Evolutionary conservation across 2,329 filamentous ascomycete genomes (phyloP), one percentile per base, ranked within the genome.

Genomic region (Coniochaeta sp.): DNA sequence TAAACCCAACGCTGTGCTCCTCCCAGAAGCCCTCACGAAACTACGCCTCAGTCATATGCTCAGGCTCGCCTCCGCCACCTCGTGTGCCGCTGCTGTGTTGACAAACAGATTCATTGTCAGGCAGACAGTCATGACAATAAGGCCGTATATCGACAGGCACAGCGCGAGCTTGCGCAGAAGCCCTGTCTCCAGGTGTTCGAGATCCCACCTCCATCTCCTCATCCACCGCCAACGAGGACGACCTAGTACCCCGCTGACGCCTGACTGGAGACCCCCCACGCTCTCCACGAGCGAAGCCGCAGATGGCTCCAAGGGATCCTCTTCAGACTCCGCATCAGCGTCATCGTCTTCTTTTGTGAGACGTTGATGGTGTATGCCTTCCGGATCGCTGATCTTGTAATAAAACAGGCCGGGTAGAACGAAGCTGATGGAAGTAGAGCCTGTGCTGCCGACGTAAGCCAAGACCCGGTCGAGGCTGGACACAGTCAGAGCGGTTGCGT

Each of bases 371-470:
- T 93, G 86, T 30, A 88, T 83, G 52, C 90, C 93, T 59, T 96
- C 89, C 0, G 95, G 95, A 26, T 91, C 87, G 14, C 91, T 96
- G 62, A 99, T 98, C 75, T 98, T 98, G 77, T 98, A 99, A 75
- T 98, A 99, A 74, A 99, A 99, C 4, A 99, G 76, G 0, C 95
- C 95, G 0, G 95, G 95, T 0, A 99, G 81, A 65, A 99, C 98
- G 72, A 99, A 99, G 63, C 91, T 96, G 68, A 99, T 99, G 62
- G 91, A 91, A 0, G 95, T 99, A 58, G 89, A 93, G 58, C 95
- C 95, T 0, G 95, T 99, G 67, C 89, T 92, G 40, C 95, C 95
- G 12, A 99, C 95, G 67, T 97, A 99, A 0, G 95, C 93, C 0
- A 99, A 82, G 0, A 99, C 93, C 55, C 90, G 89, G 71, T 96